phyloP scores from a whole-genome alignment of 257 asterid species.

The Schizonepeta tenuifolia region DNA sequence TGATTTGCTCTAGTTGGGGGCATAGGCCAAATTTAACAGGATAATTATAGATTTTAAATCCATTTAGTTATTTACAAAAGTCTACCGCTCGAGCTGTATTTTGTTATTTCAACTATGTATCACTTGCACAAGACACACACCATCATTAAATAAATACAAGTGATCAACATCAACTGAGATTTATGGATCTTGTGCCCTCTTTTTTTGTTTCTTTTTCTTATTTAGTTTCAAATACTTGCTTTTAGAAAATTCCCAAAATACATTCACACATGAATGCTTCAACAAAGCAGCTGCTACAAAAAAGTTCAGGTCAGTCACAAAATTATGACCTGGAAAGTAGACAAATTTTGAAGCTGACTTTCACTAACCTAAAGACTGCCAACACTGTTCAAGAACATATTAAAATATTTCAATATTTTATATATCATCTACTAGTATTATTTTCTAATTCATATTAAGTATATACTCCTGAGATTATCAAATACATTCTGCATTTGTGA shows the following conservation, averaged over 20 bases:
- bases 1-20: neutral
- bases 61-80: neutral
- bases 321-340: neutral
- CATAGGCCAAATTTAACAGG: neutral
- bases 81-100: neutral
- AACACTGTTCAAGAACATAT: neutral
- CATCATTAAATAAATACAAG: no score
- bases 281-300: slow-evolving; percentile 7
- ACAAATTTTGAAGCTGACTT: slow-evolving; percentile 19
- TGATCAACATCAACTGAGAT: no score
- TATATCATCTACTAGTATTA: no score
- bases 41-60: neutral
- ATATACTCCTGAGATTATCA: neutral
- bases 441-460: no score
- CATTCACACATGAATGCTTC: neutral
- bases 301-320: neutral
- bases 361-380: neutral
- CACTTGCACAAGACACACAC: neutral
- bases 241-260: no score
- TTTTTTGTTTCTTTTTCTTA: no score
- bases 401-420: neutral
- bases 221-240: no score
- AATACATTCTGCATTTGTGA: neutral
- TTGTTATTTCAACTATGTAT: neutral
- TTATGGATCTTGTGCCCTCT: no score